Evolutionary conservation across 306 rosid species (phyloP).

Genomic region (Quercus variabilis): DNA sequence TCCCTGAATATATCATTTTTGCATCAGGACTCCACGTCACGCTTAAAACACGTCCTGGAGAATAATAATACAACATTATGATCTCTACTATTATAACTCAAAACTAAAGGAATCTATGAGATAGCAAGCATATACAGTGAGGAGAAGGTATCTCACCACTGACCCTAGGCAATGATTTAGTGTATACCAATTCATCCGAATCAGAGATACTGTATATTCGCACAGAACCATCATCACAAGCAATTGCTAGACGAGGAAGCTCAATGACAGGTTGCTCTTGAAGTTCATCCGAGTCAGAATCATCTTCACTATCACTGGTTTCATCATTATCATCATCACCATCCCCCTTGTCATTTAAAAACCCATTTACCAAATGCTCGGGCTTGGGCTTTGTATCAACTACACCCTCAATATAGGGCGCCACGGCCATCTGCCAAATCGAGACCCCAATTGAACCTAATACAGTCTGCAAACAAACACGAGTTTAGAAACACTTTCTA

Average conservation of each 20-base stretch:
- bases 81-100: background rate
- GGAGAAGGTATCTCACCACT: conserved; percentile 60
- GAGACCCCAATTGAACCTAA: conserved; percentile 65
- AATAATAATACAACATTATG: conserved; percentile 10
- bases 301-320: conserved; percentile 60
- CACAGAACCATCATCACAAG: conserved; percentile 74
- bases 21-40: conserved; percentile 87
- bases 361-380: conserved; percentile 42
- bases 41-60: conserved; percentile 77
- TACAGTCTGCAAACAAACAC: conserved; percentile 44
- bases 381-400: conserved; percentile 19
- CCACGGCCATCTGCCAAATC: conserved; percentile 87
- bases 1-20: conserved; percentile 72
- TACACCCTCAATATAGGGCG: conserved; percentile 24
- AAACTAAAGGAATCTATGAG: background rate
- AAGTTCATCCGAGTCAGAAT: conserved; percentile 36
- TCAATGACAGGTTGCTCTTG: conserved; percentile 24
- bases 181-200: conserved; percentile 54
- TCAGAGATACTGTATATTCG: conserved; percentile 57
- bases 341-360: background rate
- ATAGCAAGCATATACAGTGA: background rate
- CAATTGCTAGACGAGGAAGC: conserved; percentile 60
- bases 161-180: conserved; percentile 74
- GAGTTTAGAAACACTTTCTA: background rate
- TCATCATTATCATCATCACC: conserved; percentile 33